phyloP scores from a whole-genome alignment of 148 eudicot species.

The Silene latifolia region DNA sequence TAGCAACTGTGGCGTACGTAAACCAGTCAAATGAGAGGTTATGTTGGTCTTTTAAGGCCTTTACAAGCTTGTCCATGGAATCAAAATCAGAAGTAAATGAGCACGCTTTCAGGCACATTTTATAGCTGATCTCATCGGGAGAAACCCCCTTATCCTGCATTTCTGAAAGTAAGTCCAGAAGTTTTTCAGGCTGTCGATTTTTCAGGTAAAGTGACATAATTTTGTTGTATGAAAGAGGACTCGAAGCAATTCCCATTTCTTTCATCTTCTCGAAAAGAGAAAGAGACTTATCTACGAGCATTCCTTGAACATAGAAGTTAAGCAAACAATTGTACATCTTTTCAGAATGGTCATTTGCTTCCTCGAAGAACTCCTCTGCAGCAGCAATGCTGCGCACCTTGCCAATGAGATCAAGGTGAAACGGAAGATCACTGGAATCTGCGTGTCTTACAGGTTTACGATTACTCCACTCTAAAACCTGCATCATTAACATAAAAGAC shows the following conservation, averaged over 20 bases:
- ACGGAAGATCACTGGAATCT: not conserved
- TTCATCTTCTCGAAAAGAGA: conserved; percentile 8
- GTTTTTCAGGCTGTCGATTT: conserved; percentile 36
- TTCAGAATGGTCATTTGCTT: conserved; percentile 4
- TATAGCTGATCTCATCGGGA: conserved; percentile 44
- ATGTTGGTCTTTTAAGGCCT: conserved; percentile 38
- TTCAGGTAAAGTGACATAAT: conserved; percentile 46
- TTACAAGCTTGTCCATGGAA: conserved; percentile 36
- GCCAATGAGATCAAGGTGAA: conserved; percentile 12
- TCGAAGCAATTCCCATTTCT: conserved; percentile 6
- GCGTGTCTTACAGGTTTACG: not conserved
- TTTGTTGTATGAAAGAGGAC: conserved; percentile 37
- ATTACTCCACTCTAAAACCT: conserved; percentile 8
- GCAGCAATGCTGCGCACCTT: conserved; percentile 9
- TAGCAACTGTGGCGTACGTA: conserved; percentile 37
- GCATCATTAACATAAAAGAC: not conserved
- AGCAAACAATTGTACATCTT: conserved; percentile 3
- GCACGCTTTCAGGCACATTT: conserved; percentile 41
- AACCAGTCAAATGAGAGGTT: conserved; percentile 33
- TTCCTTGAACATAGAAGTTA: conserved; percentile 9
- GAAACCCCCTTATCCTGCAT: conserved; percentile 38
- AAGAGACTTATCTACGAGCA: conserved; percentile 12
- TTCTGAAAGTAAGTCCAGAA: conserved; percentile 34
- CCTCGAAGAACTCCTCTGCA: conserved; percentile 4
- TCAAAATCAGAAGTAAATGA: conserved; percentile 33